Evolutionary conservation across 257 asterid genomes (phyloP), one percentile per base, ranked within the genome.

Genomic region (Primulina huaijiensis): DNA sequence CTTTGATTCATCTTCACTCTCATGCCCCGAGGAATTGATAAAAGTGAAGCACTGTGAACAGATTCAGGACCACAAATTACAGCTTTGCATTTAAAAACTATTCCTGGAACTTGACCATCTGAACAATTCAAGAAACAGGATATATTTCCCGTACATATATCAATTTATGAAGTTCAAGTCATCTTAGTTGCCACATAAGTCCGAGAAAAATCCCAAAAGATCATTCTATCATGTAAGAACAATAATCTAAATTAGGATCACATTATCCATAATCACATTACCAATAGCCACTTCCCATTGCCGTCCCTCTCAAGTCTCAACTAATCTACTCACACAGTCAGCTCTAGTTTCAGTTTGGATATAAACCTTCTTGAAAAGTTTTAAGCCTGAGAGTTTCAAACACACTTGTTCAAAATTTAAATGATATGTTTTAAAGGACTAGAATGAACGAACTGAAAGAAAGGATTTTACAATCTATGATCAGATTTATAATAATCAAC

Each of bases 11-110:
- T 78, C 79, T 57, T 83, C 89, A 66, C 74, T 75, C 60, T 66
- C 79, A 40, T 69, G 74, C 3, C 75, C 68, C 68, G 75, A 64
- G 46, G 82, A 55, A 72, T 81, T 77, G n/a, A 81, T 73, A 70
- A 83, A 77, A 31, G 73, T 67, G 74, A 82, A 78, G 74, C 97
- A 93, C 92, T 87, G 89, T 9, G n/a, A 43, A 43, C 53, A 43
- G 53, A 43, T 43, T 43, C 69, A 57, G 30, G 62, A 58, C 64
- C 76, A 20, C 62, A 76, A 25, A 43, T 16, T 70, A 16, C 64
- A 64, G 35, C 34, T 19, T 23, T 21, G 33, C 50, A 35, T 38
- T 37, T 21, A 20, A 38, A 19, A 19, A 35, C 58, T 8, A 38
- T 35, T 14, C 5, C 37, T 8, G 19, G 65, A 67, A 43, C n/a